Base-by-base conservation (phyloP, 129 eudicot species). In the Mikania micrantha region DNA sequence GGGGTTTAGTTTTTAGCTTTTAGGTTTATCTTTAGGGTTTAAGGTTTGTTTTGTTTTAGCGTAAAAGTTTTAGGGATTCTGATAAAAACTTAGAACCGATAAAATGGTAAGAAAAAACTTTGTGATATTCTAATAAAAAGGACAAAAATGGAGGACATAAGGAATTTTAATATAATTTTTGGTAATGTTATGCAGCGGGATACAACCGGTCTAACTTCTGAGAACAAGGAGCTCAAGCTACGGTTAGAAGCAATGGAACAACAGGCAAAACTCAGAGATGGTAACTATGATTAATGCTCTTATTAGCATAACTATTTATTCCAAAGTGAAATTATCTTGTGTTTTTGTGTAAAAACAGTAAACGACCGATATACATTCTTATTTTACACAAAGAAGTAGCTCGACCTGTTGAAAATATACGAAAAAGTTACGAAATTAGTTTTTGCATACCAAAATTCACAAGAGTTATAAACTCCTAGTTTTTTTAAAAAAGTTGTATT, bases 201-300 rank as follows among this genome's bases (percentile, higher is more conserved):
- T 71, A 83, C 95, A 4, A 68, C 79, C 6, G 90, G 88, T 22
- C 73, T 87, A 80, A 91, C 93, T 44, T 48, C 79, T 34, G 97
- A 87, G 85, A 91, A 91, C 85, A 91, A 83, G 79, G 96, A 87
- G 66, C 97, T 91, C 58, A 85, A 85, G 73, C 77, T 91, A 73
- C 85, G 95, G 65, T 67, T 91, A 75, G 88, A 91, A 70, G 90
- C 97, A 16, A 47, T 91, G 95, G 96, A 91, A 76, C 97, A 91
- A 69, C 90, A 87, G 41, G 97, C 93, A 34, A 86, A 79, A 61
- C 95, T 91, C 27, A 82, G 94, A 81, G 93, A 91, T 61, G 97
- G 97, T 85, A 87, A 78, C 71, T 36, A 20, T 52, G 12, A 65
- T 61, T 19, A 21, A 19, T 12, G 29, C 10, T 25, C 12, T 22